Evolutionary conservation across 2,329 filamentous ascomycete species (phyloP).

Genomic region (Berkeleyomyces rouxiae): DNA sequence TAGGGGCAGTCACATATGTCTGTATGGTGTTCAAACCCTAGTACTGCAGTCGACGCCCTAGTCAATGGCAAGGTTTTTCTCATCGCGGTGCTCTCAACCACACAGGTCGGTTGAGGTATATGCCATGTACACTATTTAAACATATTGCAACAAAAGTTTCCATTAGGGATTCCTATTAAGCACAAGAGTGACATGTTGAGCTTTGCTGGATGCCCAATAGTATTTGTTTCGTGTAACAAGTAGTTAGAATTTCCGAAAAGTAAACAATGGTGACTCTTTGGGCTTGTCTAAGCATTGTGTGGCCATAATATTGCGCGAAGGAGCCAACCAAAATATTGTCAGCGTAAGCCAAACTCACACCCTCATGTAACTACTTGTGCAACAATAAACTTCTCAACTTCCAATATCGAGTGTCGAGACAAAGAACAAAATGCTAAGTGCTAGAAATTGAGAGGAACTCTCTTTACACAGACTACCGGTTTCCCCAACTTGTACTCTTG

Average conservation of each 20-base stretch:
- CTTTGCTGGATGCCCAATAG: neutral
- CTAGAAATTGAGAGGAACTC: neutral
- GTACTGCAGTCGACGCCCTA: neutral
- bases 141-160: neutral
- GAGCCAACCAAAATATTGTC: neutral
- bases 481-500: neutral
- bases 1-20: neutral
- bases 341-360: neutral
- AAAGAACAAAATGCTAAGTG: neutral
- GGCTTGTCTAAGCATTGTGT: neutral
- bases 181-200: neutral
- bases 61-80: neutral
- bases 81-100: neutral
- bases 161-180: neutral
- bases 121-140: conserved; percentile 1
- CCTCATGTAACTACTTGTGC: too few species aligned
- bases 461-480: neutral
- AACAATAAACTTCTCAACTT: neutral
- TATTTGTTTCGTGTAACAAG: neutral
- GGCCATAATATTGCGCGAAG: neutral
- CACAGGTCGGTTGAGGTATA: neutral
- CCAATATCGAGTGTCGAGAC: neutral
- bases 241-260: neutral
- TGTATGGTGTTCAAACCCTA: neutral
- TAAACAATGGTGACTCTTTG: neutral